These are phyloP conservation scores for Metschnikowia arizonensis DNA, from an alignment of 805 yeast species.

Conservation along the genomic window DNA sequence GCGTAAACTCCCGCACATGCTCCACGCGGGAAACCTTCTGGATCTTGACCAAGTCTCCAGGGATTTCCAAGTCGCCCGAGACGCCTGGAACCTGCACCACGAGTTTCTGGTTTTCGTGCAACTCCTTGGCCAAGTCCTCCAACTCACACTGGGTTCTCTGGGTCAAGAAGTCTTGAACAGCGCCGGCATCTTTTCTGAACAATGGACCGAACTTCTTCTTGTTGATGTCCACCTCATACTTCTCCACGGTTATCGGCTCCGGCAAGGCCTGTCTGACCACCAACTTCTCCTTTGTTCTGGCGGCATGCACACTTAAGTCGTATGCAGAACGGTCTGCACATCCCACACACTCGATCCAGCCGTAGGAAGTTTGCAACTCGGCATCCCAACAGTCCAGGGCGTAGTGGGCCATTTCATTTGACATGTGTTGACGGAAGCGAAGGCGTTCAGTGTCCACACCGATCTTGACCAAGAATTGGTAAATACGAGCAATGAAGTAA, in stretches of 20 bases:
- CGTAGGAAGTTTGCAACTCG: slow-evolving; percentile 90
- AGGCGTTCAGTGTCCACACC: slow-evolving; percentile 83
- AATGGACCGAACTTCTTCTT: slow-evolving; percentile 97
- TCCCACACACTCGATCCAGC: slow-evolving; percentile 99
- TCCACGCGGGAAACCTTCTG: slow-evolving; percentile 76
- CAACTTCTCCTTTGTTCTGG: slow-evolving; percentile 90
- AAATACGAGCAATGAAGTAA: slow-evolving; percentile 92
- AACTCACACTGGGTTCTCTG: slow-evolving; percentile 80
- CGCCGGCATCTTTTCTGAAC: slow-evolving; percentile 95
- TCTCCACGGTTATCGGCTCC: slow-evolving; percentile 78
- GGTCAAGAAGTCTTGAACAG: slow-evolving; percentile 75
- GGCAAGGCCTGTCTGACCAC: slow-evolving; percentile 89
- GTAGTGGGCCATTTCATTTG: slow-evolving; percentile 99
- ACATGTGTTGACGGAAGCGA: slow-evolving; percentile 98
- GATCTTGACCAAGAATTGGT: slow-evolving; percentile 73
- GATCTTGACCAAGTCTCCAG: slow-evolving; percentile 65
- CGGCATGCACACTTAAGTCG: slow-evolving; percentile 92
- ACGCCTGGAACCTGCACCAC: slow-evolving; percentile 64
- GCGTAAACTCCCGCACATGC: slow-evolving; percentile 92
- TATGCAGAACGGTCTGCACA: slow-evolving; percentile 99
- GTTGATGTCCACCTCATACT: slow-evolving; percentile 78
- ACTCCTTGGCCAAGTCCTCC: slow-evolving; percentile 69
- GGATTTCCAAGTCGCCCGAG: slow-evolving; percentile 57
- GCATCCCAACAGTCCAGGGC: slow-evolving; percentile 99
- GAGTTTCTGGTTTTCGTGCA: slow-evolving; percentile 59